Base-by-base conservation (phyloP, 371 early-diverging fungal genomes). In the Umbelopsis sp. region DNA sequence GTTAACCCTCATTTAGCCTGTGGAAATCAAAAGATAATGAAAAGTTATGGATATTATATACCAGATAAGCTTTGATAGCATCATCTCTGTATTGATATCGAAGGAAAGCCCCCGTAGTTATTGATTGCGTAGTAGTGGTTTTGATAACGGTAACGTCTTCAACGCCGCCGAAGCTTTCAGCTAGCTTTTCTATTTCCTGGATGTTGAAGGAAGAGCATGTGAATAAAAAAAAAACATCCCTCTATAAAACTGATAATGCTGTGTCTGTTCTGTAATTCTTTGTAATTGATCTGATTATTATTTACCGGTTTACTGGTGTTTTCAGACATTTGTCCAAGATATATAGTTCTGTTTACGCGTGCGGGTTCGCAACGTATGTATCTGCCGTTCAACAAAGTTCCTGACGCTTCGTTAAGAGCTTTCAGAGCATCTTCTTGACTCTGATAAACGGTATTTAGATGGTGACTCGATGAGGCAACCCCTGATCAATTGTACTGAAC, bases 361-460 rank as follows among this genome's bases (percentile, higher is more conserved):
- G 95, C 95, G 63, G 88, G 89, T 74, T 95, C 95, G 62, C 94
- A 92, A 8, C 95, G 90, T 52, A 95, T 90, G 64, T 82, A 86
- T 64, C 95, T 78, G 18, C 89, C 88, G 69, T 93, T 86, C 29
- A 95, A 62, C 8, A 87, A 16, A 3, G 90, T 90, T 50, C 90
- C 89, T 65, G 91, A 90, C 0, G 91, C 91, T 68, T 92, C 87
- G 32, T 73, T 57, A 37, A 93, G 77, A 0, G 95, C 95, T 10
- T 63, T 65, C 45, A 83, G 76, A 3, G 94, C 92, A 66, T 91
- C 91, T 12, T 72, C 65, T 22, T 80, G 68, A 11, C 72, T 78
- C 88, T 80, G 71, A 12, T 48, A 5, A 48, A 48, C 1, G 7
- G 1, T 11, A 10, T 22, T 5, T 37, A 18, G 50, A n/a, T 37